Evolutionary conservation across 2,329 filamentous ascomycete species (phyloP), one percentile per base, ranked within the genome.

Genomic region (Ceratocystis variospora): DNA sequence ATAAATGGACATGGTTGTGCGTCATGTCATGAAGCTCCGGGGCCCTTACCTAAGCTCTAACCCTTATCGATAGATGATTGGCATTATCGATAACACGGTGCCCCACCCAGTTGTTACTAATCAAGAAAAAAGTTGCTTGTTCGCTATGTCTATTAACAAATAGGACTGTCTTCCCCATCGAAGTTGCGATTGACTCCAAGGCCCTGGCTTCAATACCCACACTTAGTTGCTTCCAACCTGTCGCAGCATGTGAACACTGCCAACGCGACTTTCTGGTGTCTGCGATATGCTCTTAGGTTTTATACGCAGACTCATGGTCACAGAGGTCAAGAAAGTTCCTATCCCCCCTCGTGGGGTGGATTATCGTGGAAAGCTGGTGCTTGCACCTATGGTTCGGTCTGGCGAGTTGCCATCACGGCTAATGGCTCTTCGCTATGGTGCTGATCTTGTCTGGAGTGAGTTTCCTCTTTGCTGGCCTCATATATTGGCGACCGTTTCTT

Each of bases 351-450:
- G 88, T 75, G 93, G 93, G 63, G 91, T 96, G 72, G 91, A 96
- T 79, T 97, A 96, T 77, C 85, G 93, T 71, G 88, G 89, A 76
- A 96, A 95, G 76, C 78, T 97, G 70, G 94, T 97, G 57, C 87
- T 99, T 69, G 94, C 94, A 69, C 94, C 94, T 50, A 99, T 99
- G 94, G 93, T 96, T 67, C 88, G 94, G 71, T 96, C 90, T n/a
- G 94, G 94, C 73, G 94, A 99, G 79, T 79, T 96, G 68, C 93
- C 94, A 2, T 94, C 90, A 48, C 87, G 94, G 67, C 82, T 99
- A 31, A 78, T 96, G 55, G 90, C 94, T 41, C 83, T 99, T 69
- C 89, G 95, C 73, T 97, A 99, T 75, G 94, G 94, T 70, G 94
- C 94, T 64, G 94, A 99, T 76, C 81, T 99, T 17, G 94, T 99